These are phyloP conservation scores for Nannochloropsis oceanica DNA, from an alignment of 108 stramenopile species.

Conservation along the genomic window DNA sequence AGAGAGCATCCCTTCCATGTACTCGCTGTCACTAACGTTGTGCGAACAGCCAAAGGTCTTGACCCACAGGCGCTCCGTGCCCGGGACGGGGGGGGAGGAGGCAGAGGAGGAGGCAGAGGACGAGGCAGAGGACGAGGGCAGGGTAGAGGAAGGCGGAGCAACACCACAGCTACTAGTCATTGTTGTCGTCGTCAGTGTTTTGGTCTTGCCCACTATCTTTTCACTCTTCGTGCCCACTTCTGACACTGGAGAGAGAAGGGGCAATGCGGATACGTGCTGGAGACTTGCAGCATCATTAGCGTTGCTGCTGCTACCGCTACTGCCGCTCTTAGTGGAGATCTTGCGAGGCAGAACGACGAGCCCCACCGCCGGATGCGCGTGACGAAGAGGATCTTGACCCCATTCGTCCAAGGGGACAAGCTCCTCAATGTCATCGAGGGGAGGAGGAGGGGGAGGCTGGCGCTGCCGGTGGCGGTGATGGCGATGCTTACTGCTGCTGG, in stretches of 20 bases:
- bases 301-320: neutral
- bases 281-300: neutral
- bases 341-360: neutral
- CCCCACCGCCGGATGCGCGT: neutral
- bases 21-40: constrained; percentile 39
- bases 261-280: no score
- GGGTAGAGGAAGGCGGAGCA: no score
- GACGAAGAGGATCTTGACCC: neutral
- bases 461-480: neutral
- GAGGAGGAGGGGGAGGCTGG: neutral
- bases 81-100: neutral
- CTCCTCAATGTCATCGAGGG: neutral
- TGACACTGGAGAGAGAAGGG: no score
- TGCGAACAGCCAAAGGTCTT: constrained; percentile 41
- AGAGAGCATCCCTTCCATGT: constrained; percentile 34
- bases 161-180: no score
- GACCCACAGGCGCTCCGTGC: constrained; percentile 12
- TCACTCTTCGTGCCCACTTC: no score
- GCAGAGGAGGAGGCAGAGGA: no score
- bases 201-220: no score
- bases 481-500: neutral
- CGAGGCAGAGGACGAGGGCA: no score
- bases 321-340: neutral
- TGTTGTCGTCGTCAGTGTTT: no score
- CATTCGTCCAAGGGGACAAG: neutral